These are phyloP conservation scores for Paratinospora sagittata DNA, from an alignment of 164 flowering plant species.

Conservation along the genomic window DNA sequence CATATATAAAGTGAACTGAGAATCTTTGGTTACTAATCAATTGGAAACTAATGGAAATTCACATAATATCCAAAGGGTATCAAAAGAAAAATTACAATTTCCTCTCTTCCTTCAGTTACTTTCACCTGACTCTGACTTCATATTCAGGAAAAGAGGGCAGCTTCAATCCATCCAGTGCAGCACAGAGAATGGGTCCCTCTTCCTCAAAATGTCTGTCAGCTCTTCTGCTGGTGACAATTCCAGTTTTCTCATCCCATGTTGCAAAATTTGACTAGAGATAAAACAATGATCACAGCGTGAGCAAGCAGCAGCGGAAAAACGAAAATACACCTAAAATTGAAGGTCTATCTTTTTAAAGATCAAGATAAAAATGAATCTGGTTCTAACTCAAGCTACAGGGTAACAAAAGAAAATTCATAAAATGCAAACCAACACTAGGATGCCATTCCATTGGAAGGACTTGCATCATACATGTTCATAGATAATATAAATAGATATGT, in stretches of 20 bases:
- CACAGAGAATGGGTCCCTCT: constrained; percentile 91
- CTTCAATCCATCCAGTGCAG: constrained; percentile 93
- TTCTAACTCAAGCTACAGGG: no score
- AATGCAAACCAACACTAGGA: no score
- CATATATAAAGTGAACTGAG: no score
- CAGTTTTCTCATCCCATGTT: constrained; percentile 73
- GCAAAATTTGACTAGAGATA: constrained; percentile 84
- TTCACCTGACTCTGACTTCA: constrained; percentile 94
- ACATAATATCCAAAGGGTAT: not conserved
- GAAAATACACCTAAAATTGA: not conserved
- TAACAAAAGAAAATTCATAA: not conserved
- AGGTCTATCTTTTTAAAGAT: no score
- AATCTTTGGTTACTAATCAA: not conserved
- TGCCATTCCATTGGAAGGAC: no score
- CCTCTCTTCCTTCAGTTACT: not conserved
- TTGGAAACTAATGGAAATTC: not conserved
- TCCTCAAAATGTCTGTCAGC: constrained; percentile 98
- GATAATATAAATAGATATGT: no score
- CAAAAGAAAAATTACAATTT: not conserved
- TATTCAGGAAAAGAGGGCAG: constrained; percentile 84
- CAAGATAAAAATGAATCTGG: no score
- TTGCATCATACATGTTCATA: no score
- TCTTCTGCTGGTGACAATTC: constrained; percentile 83
- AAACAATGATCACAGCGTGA: constrained; percentile 11
- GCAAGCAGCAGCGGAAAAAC: not conserved